Evolutionary conservation across 441 rosid species (phyloP).

Genomic region (Populus hybrid): DNA sequence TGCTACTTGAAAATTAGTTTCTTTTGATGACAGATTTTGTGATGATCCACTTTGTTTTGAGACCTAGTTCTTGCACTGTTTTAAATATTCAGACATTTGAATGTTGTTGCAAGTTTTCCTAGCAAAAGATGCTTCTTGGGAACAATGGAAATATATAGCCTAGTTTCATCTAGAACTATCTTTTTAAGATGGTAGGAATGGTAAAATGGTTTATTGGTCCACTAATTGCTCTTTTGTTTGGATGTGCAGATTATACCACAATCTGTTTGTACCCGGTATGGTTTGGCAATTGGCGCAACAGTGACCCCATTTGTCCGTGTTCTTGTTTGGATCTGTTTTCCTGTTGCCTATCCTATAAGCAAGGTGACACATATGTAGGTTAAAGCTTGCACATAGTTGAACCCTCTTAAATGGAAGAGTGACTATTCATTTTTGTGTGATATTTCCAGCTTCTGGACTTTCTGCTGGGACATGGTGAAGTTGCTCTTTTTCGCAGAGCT

Average conservation of each 20-base stretch:
- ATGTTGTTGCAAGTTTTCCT: neutral
- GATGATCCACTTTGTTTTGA: neutral
- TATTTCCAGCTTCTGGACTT: slow-evolving; percentile 58
- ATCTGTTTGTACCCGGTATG: slow-evolving; percentile 79
- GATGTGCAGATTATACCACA: slow-evolving; percentile 78
- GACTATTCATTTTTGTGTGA: neutral
- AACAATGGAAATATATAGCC: neutral
- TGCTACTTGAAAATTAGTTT: neutral
- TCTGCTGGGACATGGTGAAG: slow-evolving; percentile 73
- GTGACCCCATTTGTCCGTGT: slow-evolving; percentile 80
- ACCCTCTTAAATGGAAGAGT: neutral
- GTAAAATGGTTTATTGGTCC: neutral
- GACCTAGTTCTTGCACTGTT: neutral
- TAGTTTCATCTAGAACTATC: neutral
- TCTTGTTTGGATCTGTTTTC: slow-evolving; percentile 81
- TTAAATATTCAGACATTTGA: neutral
- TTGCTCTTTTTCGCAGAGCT: slow-evolving; percentile 80
- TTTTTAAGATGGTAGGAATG: neutral
- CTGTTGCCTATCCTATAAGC: slow-evolving; percentile 91
- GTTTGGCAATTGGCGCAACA: slow-evolving; percentile 83
- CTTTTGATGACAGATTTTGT: neutral
- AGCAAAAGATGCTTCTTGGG: neutral
- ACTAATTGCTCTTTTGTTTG: neutral
- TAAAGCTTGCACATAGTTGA: neutral
- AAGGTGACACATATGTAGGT: slow-evolving; percentile 50